Conservation (phyloP, 805 yeast species). For the Lipomyces kockii region DNA sequence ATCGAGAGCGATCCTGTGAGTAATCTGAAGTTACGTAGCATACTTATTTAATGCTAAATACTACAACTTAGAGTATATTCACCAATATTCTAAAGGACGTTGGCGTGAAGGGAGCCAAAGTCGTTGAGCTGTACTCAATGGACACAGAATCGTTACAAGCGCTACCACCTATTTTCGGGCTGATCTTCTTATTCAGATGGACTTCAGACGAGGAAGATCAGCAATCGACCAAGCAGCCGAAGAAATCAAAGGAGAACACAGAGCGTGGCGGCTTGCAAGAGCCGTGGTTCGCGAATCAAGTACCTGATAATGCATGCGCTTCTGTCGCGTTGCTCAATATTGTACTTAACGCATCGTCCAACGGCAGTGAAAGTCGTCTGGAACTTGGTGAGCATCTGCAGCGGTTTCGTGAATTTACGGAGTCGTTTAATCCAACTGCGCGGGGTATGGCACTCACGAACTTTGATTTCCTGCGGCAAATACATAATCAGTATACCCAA, state of each 20-base stretch:
- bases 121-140: conserved; percentile 26
- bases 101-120: conserved; percentile 25
- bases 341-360: conserved; percentile 14
- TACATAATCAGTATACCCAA: conserved; percentile 27
- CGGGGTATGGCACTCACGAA: conserved; percentile 30
- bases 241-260: background rate
- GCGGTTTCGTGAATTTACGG: conserved; percentile 19
- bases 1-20: conserved; percentile 33
- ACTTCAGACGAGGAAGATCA: conserved; percentile 2
- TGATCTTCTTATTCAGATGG: conserved; percentile 32
- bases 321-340: conserved; percentile 30
- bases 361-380: background rate
- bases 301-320: conserved; percentile 30
- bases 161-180: conserved; percentile 14
- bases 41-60: background rate
- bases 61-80: conserved; percentile 17
- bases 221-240: background rate
- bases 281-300: conserved; percentile 35
- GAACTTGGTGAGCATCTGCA: conserved; percentile 18
- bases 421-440: conserved; percentile 19
- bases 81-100: conserved; percentile 18
- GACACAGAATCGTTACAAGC: conserved; percentile 15
- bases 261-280: background rate
- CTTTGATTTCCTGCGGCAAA: conserved; percentile 21
- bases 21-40: background rate